Percentiles rank a stretch among this genome's conserved stretches.
These are phyloP conservation scores for Ilyonectria sp. DNA, from an alignment of 2,329 filamentous ascomycete genomes.

Conservation along the genomic window DNA sequence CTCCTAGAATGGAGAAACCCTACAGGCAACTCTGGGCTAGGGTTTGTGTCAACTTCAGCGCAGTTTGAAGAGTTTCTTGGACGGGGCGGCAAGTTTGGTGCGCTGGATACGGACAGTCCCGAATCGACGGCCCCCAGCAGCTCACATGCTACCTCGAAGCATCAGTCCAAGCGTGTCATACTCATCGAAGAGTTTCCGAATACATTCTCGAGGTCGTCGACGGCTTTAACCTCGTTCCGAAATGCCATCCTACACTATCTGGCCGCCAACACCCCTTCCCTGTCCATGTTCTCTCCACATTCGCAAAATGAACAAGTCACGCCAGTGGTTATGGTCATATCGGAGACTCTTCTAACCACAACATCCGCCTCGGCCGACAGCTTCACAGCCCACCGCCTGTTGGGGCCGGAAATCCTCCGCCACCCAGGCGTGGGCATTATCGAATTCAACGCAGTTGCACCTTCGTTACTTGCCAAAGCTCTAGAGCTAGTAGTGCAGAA, in stretches of 20 bases:
- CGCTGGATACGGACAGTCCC: constrained; percentile 67
- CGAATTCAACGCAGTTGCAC: constrained; percentile 94
- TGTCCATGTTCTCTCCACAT: constrained; percentile 62
- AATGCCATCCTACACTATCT: constrained; percentile 83
- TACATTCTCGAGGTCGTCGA: constrained; percentile 77
- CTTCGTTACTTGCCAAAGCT: constrained; percentile 87
- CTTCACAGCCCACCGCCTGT: constrained; percentile 90
- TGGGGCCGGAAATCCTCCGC: constrained; percentile 88
- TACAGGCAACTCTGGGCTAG: constrained; percentile 70
- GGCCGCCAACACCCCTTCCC: constrained; percentile 74
- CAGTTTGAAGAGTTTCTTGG: constrained; percentile 95
- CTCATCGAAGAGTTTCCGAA: constrained; percentile 88
- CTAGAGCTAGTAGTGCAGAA: constrained; percentile 87
- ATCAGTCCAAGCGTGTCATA: constrained; percentile 68
- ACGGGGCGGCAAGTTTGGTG: constrained; percentile 84
- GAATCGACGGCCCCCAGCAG: constrained; percentile 48
- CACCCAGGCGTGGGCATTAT: constrained; percentile 86
- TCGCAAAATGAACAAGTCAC: constrained; percentile 65
- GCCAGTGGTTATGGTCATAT: constrained; percentile 91
- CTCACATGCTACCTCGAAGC: constrained; percentile 35
- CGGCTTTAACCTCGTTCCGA: constrained; percentile 79
- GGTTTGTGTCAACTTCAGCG: constrained; percentile 78
- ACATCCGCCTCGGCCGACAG: constrained; percentile 89
- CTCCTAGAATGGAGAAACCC: constrained; percentile 95
- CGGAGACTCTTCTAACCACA: constrained; percentile 89